Percentiles rank a stretch among this genome's conserved stretches.
Evolutionary conservation across 2,329 filamentous ascomycete species (phyloP).

Genomic region (Cercospora sp.): DNA sequence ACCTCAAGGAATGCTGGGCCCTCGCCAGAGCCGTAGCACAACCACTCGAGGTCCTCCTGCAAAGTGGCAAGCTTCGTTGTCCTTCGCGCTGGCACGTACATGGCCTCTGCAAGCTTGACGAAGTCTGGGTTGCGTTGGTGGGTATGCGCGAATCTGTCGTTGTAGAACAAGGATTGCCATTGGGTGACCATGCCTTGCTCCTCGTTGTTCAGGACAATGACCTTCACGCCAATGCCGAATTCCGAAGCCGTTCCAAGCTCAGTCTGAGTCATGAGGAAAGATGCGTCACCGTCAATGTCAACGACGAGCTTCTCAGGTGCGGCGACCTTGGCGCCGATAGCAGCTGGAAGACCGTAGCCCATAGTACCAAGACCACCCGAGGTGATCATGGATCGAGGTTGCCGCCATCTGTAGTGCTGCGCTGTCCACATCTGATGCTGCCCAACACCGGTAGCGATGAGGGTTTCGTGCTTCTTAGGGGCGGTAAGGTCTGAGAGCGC

Average conservation of each 20-base stretch:
- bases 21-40: conserved; percentile 70
- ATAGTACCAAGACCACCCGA: conserved; percentile 94
- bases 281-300: conserved; percentile 97
- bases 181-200: conserved; percentile 99
- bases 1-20: conserved; percentile 94
- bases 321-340: conserved; percentile 92
- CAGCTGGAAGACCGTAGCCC: conserved; percentile 91
- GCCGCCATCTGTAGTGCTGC: conserved; percentile 92
- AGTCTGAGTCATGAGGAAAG: conserved; percentile 97
- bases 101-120: conserved; percentile 86
- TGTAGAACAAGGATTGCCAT: conserved; percentile 97
- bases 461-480: conserved; percentile 75
- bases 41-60: conserved; percentile 76
- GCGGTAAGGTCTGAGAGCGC: conserved; percentile 83
- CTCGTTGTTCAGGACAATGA: conserved; percentile 93
- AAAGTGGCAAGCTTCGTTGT: conserved; percentile 75
- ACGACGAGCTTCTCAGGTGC: conserved; percentile 80
- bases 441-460: conserved; percentile 91
- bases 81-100: conserved; percentile 77
- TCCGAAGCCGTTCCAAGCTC: conserved; percentile 91
- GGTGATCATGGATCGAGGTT: conserved; percentile 91
- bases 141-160: conserved; percentile 88
- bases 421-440: conserved; percentile 99
- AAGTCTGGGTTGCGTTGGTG: conserved; percentile 97
- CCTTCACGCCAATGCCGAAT: conserved; percentile 95